A percentile compares a stretch with the other conserved stretches of the same genome.
These are phyloP conservation scores for Candida ulmi DNA, from an alignment of 805 yeast species.

Conservation along the genomic window DNA sequence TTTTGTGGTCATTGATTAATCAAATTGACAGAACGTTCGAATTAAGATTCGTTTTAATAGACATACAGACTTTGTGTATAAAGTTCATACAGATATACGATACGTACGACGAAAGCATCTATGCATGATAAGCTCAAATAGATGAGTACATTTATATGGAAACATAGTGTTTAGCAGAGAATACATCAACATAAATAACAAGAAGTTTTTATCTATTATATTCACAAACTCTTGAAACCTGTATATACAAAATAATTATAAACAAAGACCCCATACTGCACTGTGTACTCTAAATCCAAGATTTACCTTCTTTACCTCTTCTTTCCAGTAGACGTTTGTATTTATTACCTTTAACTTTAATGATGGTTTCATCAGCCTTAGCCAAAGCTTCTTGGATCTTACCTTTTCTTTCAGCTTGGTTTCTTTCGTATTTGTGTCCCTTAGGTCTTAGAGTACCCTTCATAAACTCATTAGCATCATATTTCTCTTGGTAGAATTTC, in stretches of 20 bases:
- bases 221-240: background rate
- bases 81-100: no score
- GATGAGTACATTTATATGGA: no score
- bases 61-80: no score
- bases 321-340: conserved; percentile 21
- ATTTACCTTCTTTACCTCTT: conserved; percentile 17
- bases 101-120: no score
- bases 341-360: conserved; percentile 35
- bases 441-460: conserved; percentile 75
- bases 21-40: no score
- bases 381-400: conserved; percentile 62
- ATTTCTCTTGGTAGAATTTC: conserved; percentile 76
- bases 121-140: no score
- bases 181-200: no score
- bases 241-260: no score
- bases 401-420: conserved; percentile 49
- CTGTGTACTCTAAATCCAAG: conserved; percentile 21
- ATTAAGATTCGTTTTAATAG: no score
- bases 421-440: conserved; percentile 77
- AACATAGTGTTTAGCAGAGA: no score
- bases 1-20: no score
- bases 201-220: background rate
- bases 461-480: conserved; percentile 60
- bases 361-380: conserved; percentile 59
- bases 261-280: background rate